Evolutionary conservation across 306 rosid species (phyloP).

Genomic region (Luffa aegyptiaca): DNA sequence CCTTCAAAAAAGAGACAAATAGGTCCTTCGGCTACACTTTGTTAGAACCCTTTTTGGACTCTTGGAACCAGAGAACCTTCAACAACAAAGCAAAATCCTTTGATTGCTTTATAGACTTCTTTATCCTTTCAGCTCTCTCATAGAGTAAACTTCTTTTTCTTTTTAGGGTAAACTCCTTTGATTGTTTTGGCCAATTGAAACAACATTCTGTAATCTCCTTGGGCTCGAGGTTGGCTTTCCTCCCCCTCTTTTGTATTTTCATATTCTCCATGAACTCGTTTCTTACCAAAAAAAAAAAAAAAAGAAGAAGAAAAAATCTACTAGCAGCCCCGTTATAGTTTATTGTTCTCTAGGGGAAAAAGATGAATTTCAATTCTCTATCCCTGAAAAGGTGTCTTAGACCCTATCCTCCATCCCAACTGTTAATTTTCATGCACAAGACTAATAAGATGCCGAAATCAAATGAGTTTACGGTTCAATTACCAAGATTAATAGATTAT

Average conservation of each 20-base stretch:
- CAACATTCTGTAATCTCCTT: background rate
- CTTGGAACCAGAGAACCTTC: background rate
- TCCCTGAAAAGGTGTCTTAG: background rate
- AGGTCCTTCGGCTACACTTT: background rate
- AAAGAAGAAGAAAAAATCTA: background rate
- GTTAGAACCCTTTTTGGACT: background rate
- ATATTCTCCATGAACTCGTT: background rate
- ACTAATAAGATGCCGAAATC: background rate
- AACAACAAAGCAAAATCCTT: background rate
- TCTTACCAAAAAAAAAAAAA: background rate
- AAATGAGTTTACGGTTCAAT: background rate
- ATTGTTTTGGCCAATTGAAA: background rate
- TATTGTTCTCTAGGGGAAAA: background rate
- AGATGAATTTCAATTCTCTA: background rate
- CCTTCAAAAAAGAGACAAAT: background rate
- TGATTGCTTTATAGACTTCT: background rate
- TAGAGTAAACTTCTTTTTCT: background rate
- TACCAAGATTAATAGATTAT: too few relatives aligned
- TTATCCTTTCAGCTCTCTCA: background rate
- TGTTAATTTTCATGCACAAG: background rate
- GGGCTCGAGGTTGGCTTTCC: background rate
- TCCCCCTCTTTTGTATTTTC: background rate
- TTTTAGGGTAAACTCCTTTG: background rate
- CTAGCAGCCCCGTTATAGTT: background rate
- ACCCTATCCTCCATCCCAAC: background rate